These are phyloP conservation scores for Epichloe sibirici DNA, from an alignment of 2,329 filamentous ascomycete genomes.

Conservation along the genomic window DNA sequence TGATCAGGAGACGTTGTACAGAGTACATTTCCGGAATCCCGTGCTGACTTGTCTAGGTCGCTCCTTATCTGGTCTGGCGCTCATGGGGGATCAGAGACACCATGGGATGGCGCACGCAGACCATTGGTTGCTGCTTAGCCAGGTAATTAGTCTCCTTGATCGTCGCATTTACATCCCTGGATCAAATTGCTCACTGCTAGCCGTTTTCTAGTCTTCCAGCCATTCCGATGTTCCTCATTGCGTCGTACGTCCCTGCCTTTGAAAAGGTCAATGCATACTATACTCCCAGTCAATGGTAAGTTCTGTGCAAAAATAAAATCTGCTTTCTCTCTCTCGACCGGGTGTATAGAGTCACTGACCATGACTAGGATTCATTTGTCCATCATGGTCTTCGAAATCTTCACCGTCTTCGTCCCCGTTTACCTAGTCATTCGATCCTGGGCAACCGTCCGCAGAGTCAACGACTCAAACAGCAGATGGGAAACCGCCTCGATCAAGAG, in stretches of 20 bases:
- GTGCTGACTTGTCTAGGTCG: slow-evolving; percentile 24
- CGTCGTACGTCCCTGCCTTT: slow-evolving; percentile 37
- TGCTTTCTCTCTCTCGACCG: slow-evolving; percentile 29
- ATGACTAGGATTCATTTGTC: slow-evolving; percentile 30
- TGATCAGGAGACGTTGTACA: neutral
- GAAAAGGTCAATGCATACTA: slow-evolving; percentile 38
- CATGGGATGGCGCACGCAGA: slow-evolving; percentile 52
- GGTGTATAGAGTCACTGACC: neutral
- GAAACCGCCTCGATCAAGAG: slow-evolving; percentile 6
- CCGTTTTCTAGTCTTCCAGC: slow-evolving; percentile 39
- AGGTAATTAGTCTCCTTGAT: slow-evolving; percentile 20
- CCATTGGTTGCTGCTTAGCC: slow-evolving; percentile 35
- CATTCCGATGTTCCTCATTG: slow-evolving; percentile 53
- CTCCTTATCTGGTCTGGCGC: slow-evolving; percentile 46
- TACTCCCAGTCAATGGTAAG: slow-evolving; percentile 48
- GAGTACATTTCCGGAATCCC: neutral
- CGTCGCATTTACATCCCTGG: neutral
- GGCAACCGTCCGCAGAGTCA: slow-evolving; percentile 19
- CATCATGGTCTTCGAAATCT: slow-evolving; percentile 48
- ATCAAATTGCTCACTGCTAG: too few relatives aligned
- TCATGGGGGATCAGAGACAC: slow-evolving; percentile 49
- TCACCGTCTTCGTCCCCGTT: slow-evolving; percentile 48
- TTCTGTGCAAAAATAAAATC: slow-evolving; percentile 8
- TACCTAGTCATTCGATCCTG: slow-evolving; percentile 36
- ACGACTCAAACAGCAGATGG: slow-evolving; percentile 9